Conservation (phyloP, 768 basidiomycete species). For the Naematelia encephala region DNA sequence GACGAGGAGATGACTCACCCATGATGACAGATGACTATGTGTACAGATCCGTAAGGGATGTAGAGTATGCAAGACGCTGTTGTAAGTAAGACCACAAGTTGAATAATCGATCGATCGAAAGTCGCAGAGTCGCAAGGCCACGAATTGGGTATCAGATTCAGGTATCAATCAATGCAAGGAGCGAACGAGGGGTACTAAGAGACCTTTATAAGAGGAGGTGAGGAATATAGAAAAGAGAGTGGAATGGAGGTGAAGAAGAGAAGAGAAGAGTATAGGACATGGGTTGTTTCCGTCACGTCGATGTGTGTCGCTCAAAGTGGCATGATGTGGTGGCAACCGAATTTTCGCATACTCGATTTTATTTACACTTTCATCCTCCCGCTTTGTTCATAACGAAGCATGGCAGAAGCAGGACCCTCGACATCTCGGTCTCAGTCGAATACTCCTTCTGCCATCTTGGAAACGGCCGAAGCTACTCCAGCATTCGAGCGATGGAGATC, state of each 20-base stretch:
- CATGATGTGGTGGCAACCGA: not conserved
- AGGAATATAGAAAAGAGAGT: not conserved
- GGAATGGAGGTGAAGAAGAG: too few relatives aligned
- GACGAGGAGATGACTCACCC: conserved; percentile 12
- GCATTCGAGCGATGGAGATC: conserved; percentile 59
- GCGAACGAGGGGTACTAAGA: not conserved
- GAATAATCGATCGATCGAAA: conserved; percentile 15
- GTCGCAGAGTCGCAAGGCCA: not conserved
- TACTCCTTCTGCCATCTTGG: not conserved
- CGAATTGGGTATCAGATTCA: not conserved
- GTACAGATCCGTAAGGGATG: conserved; percentile 4
- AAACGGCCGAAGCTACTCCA: conserved; percentile 11
- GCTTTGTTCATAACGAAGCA: not conserved
- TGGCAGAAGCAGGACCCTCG: not conserved
- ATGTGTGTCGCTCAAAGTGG: too few relatives aligned
- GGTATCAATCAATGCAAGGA: not conserved
- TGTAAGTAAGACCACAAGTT: not conserved
- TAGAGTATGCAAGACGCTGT: not conserved
- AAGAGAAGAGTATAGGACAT: too few relatives aligned
- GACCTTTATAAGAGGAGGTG: not conserved
- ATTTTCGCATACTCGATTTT: not conserved
- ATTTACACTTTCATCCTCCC: not conserved
- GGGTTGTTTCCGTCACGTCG: too few relatives aligned
- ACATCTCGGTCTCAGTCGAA: not conserved
- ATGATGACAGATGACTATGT: conserved; percentile 12